Base-by-base conservation (phyloP, 768 basidiomycete species). In the Russula brevipes region DNA sequence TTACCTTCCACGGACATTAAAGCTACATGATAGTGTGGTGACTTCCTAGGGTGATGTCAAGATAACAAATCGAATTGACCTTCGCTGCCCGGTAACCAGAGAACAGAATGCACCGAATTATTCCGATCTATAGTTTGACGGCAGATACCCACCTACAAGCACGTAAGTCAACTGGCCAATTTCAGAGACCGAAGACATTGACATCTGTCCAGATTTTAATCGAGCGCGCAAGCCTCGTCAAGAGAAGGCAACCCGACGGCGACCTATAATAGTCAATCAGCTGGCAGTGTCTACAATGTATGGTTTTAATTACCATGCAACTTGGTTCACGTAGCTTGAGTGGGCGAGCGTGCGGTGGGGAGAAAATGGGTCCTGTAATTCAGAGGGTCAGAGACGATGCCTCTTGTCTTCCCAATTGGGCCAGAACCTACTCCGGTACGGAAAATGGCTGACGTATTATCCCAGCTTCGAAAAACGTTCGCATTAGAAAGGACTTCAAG, bases 191-290 rank as follows among this genome's bases (percentile, higher is more conserved):
- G 14, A 5, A 47, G n/a, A 16, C 50, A 73, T 78, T 44, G 59
- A 86, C 88, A 75, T 85, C 82, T 30, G 81, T 84, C 88, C 88
- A 91, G 38, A 89, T 75, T 73, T 88, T 89, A 63, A 89, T 78
- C 12, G 82, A 84, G 57, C 82, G 79, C 31, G 75, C 76, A 55
- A 87, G 77, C 73, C 86, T 88, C 2, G 87, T 89, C 8, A 91
- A 72, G 4, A 91, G 76, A 56, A 78, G 72, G 54, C 77, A 77
- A 14, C 88, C 86, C 36, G 77, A 80, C 0, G 87, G 87, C 16
- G 86, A 87, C 86, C 85, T 85, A 59, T 30, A 33, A 54, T 39
- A 38, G 19, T 38, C 30, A 47, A 39, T 45, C 51, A 60, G 61
- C 49, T 49, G 24, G 45, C 8, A 10, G n/a, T 45, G 39, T 11